These are phyloP conservation scores for Colletotrichum sp. DNA, from an alignment of 2,329 filamentous ascomycete species.

Conservation along the genomic window DNA sequence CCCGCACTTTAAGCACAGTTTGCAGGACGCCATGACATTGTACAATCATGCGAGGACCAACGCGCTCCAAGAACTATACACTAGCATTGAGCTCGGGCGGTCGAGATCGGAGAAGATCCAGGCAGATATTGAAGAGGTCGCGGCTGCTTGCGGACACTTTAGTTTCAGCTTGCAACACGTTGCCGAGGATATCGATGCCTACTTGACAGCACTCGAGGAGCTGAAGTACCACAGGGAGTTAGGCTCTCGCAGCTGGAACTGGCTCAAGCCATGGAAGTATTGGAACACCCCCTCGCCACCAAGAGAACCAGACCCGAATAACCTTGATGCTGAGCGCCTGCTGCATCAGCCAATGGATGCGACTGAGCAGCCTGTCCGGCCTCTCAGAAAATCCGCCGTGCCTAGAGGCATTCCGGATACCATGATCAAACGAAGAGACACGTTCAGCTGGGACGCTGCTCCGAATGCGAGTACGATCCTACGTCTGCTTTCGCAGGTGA, in stretches of 20 bases:
- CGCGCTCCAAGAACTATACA: conserved; percentile 82
- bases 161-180: conserved; percentile 91
- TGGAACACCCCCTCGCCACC: not conserved
- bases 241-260: conserved; percentile 75
- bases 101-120: conserved; percentile 76
- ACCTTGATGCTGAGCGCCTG: conserved; percentile 48
- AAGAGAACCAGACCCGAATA: conserved; percentile 28
- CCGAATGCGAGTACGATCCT: conserved; percentile 50
- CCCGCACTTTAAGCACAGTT: conserved; percentile 78
- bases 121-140: conserved; percentile 95
- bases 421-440: conserved; percentile 58
- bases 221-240: conserved; percentile 74
- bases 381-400: conserved; percentile 58
- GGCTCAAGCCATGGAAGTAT: conserved; percentile 78
- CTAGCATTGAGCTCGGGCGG: conserved; percentile 74
- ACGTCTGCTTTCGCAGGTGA: conserved; percentile 48
- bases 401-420: conserved; percentile 61
- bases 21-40: conserved; percentile 79
- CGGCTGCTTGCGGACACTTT: conserved; percentile 97
- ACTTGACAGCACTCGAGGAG: conserved; percentile 85
- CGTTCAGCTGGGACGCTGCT: conserved; percentile 61
- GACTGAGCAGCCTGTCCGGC: conserved; percentile 41
- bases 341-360: conserved; percentile 30
- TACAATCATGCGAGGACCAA: conserved; percentile 79
- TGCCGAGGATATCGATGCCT: conserved; percentile 85